A percentile compares a stretch with the other conserved stretches of the same genome.
Conservation (phyloP, 139 green algal species). For the Tetraselmis striata region DNA sequence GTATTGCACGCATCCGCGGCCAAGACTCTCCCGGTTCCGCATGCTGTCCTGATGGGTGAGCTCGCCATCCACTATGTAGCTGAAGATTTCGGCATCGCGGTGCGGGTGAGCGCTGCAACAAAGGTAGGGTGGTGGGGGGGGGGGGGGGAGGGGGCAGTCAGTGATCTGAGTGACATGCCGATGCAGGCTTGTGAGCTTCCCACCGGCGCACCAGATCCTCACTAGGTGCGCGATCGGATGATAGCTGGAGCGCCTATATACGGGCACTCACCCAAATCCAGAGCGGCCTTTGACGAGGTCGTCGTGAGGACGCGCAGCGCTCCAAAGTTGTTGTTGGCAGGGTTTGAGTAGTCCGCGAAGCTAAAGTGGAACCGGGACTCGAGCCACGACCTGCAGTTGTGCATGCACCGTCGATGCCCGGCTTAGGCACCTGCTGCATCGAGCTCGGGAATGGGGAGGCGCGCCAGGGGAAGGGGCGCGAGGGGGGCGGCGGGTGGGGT, state of each 20-base stretch:
- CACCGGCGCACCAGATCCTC: not conserved
- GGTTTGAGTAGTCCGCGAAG: conserved; percentile 47
- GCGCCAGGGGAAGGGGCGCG: no score
- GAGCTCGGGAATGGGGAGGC: no score
- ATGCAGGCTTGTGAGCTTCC: no score
- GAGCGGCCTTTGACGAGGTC: conserved; percentile 58
- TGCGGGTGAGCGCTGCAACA: conserved; percentile 57
- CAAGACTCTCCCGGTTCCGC: conserved; percentile 53
- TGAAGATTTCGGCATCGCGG: conserved; percentile 69
- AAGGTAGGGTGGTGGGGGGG: no score
- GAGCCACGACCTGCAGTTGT: no score
- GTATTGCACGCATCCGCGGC: conserved; percentile 63
- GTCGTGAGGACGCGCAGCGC: conserved; percentile 59
- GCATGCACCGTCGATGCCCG: no score
- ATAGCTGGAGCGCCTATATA: not conserved
- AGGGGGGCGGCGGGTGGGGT: no score
- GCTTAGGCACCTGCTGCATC: no score
- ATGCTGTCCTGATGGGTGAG: conserved; percentile 63
- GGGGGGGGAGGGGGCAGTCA: no score
- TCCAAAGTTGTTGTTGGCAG: conserved; percentile 45
- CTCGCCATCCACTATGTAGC: conserved; percentile 55
- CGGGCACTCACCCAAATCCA: conserved; percentile 55
- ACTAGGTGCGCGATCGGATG: not conserved
- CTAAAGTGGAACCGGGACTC: conserved; percentile 64
- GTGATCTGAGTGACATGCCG: no score